Evolutionary conservation across 352 stramenopile genomes (phyloP).

Genomic region (Phytophthora vignae): DNA sequence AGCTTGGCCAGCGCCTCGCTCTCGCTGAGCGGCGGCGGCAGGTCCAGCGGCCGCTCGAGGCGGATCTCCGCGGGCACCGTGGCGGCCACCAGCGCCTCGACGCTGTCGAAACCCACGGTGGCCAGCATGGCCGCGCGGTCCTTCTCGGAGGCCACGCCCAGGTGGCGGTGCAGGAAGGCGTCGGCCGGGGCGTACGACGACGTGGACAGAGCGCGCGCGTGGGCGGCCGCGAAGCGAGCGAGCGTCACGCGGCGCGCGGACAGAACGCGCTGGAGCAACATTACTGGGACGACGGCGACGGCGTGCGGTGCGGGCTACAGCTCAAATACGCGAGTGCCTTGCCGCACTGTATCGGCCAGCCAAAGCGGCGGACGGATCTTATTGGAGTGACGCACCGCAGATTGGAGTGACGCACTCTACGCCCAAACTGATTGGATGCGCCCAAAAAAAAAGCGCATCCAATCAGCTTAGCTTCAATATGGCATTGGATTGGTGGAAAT

Average conservation of each 20-base stretch:
- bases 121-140: slow-evolving; percentile 94
- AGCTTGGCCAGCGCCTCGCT: slow-evolving; percentile 94
- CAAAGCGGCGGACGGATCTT: slow-evolving; percentile 12
- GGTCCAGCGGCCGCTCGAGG: slow-evolving; percentile 58
- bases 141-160: slow-evolving; percentile 89
- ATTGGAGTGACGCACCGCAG: slow-evolving; percentile 3
- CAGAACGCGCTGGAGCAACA: slow-evolving; percentile 34
- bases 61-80: slow-evolving; percentile 96
- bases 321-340: slow-evolving; percentile 26
- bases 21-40: slow-evolving; percentile 90
- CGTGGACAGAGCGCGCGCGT: slow-evolving; percentile 19
- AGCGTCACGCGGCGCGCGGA: slow-evolving; percentile 28
- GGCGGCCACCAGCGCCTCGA: slow-evolving; percentile 95
- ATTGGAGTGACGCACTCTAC: background rate
- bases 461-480: slow-evolving; percentile 17
- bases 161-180: slow-evolving; percentile 76
- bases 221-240: slow-evolving; percentile 9
- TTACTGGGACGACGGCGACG: slow-evolving; percentile 1
- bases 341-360: no score
- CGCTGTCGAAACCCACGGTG: slow-evolving; percentile 91
- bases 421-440: no score
- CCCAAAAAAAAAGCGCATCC: no score
- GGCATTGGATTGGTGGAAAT: background rate
- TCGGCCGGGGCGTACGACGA: slow-evolving; percentile 57
- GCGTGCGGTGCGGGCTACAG: slow-evolving; percentile 1